Percentiles rank a stretch among this genome's conserved stretches.
Evolutionary conservation across 73 alveolate genomes (phyloP).

Genomic region (Tetrahymena elliotti): DNA sequence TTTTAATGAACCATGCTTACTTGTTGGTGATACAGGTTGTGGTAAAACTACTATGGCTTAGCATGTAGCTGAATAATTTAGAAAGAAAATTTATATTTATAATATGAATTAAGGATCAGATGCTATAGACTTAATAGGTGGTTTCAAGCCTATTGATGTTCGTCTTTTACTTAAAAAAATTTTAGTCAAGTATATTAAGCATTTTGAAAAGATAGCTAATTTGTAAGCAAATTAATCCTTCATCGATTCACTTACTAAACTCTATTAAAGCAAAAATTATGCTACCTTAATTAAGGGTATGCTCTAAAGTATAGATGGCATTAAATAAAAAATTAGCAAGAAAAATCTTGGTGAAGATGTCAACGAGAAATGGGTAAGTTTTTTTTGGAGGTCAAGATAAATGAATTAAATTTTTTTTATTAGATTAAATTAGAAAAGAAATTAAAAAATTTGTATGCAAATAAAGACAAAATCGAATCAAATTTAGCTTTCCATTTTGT

Average conservation of each 20-base stretch:
- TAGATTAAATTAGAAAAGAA: conserved; percentile 30
- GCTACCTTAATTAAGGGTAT: conserved; percentile 65
- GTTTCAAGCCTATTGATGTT: conserved; percentile 91
- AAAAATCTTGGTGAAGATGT: not conserved
- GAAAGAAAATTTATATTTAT: conserved; percentile 80
- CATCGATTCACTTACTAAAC: conserved; percentile 55
- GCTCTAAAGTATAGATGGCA: conserved; percentile 57
- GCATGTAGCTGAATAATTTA: conserved; percentile 71
- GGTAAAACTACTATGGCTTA: conserved; percentile 94
- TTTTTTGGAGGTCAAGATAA: not conserved
- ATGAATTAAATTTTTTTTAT: not conserved
- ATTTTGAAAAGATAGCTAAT: conserved; percentile 54
- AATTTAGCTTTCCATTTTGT: conserved; percentile 71
- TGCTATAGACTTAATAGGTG: conserved; percentile 93
- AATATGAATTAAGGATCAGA: conserved; percentile 93
- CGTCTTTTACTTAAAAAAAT: conserved; percentile 67
- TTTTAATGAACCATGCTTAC: conserved; percentile 66
- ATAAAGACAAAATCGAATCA: conserved; percentile 2
- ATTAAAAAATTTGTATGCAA: conserved; percentile 8
- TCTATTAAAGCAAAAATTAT: conserved; percentile 65
- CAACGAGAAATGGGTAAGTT: not conserved
- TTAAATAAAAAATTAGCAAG: conserved; percentile 28
- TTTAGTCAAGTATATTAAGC: conserved; percentile 63
- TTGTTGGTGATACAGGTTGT: conserved; percentile 98
- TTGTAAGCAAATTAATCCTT: conserved; percentile 61